phyloP scores from a whole-genome alignment of 2,329 filamentous ascomycete genomes.

The Westerdykella aurantiaca region DNA sequence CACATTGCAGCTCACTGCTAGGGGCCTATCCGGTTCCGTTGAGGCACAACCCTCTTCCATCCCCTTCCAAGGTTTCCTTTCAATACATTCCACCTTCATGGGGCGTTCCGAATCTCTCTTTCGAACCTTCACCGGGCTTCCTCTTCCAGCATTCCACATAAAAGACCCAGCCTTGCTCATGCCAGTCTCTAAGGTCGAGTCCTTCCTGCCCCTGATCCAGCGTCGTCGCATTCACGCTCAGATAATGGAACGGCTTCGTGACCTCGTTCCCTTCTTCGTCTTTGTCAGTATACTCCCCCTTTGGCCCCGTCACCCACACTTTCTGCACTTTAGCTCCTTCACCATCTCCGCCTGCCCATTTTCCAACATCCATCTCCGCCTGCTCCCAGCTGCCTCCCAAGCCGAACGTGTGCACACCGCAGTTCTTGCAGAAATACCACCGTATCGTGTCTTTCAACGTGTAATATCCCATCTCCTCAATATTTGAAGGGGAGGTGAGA shows the following conservation, averaged over 20 bases:
- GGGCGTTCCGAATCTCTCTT: too few relatives aligned
- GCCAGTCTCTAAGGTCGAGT: constrained; percentile 28
- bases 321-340: constrained; percentile 11
- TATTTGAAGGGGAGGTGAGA: constrained; percentile 38
- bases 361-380: constrained; percentile 15
- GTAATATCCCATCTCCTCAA: constrained; percentile 41
- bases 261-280: constrained; percentile 11
- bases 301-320: constrained; percentile 19
- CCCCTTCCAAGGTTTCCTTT: too few relatives aligned
- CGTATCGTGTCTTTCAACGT: constrained; percentile 27
- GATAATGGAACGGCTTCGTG: constrained; percentile 16
- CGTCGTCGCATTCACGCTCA: constrained; percentile 32
- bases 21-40: too few relatives aligned
- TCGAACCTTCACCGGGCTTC: too few relatives aligned
- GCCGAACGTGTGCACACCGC: constrained; percentile 43
- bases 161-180: constrained; percentile 30
- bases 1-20: too few relatives aligned
- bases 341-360: constrained; percentile 16
- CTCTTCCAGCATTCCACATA: constrained; percentile 21
- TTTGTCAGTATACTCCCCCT: constrained; percentile 4
- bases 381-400: constrained; percentile 24
- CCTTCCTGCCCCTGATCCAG: constrained; percentile 22
- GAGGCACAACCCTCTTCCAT: too few relatives aligned
- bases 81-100: too few relatives aligned
- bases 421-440: constrained; percentile 46